Conservation (phyloP, 768 basidiomycete genomes). For the Gyrodon lividus region DNA sequence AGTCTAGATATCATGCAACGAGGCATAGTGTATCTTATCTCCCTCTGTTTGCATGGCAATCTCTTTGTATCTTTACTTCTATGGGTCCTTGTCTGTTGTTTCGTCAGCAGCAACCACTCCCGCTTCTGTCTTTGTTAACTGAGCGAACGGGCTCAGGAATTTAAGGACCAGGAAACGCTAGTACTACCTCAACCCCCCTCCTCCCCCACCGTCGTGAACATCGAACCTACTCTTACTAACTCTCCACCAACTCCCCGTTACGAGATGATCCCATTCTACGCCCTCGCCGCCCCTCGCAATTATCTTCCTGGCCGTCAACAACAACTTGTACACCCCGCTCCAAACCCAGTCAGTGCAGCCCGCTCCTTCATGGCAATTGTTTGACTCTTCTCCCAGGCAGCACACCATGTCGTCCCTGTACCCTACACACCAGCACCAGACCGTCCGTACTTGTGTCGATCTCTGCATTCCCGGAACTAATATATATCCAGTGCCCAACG, state of each 20-base stretch:
- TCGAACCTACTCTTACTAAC: too few species aligned
- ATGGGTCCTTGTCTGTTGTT: not conserved
- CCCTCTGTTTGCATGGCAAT: not conserved
- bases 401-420: not conserved
- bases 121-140: not conserved
- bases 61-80: not conserved
- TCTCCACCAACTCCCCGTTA: too few species aligned
- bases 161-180: not conserved
- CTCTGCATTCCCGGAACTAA: not conserved
- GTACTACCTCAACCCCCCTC: constrained; percentile 1
- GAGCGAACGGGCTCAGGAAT: not conserved
- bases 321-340: constrained; percentile 2
- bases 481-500: constrained; percentile 1
- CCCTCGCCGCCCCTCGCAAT: not conserved
- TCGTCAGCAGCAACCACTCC: not conserved
- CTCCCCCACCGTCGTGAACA: not conserved
- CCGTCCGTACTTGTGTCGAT: constrained; percentile 11
- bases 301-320: not conserved
- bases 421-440: not conserved
- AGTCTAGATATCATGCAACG: not conserved
- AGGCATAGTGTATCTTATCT: not conserved
- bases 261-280: not conserved
- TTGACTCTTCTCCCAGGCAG: not conserved
- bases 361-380: not conserved
- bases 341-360: not conserved